A percentile compares a stretch with the other conserved stretches of the same genome.
phyloP scores from a whole-genome alignment of 176 grass and related monocot species.

The Zizania latifolia region DNA sequence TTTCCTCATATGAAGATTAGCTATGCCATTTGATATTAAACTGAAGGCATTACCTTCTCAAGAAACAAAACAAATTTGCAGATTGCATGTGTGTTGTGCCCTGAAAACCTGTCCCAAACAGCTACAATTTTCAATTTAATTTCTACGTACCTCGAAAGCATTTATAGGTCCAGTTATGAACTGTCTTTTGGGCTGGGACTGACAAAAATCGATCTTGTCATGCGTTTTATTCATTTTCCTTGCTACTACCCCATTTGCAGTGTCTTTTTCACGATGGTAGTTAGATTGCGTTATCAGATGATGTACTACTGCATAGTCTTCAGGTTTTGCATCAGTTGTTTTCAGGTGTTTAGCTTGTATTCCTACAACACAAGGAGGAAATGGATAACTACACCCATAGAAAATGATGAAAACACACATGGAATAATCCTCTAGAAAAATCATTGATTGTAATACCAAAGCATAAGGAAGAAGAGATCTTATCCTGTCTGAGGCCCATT shows the following conservation, averaged over 20 bases:
- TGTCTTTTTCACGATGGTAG: constrained; percentile 18
- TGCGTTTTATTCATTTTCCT: neutral
- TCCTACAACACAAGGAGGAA: neutral
- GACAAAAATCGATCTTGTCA: neutral
- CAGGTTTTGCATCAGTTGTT: neutral
- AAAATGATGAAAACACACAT: neutral
- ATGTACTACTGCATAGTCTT: neutral
- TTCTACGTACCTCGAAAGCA: too few relatives aligned
- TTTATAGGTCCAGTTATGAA: neutral
- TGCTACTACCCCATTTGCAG: constrained; percentile 10
- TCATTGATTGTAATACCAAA: neutral
- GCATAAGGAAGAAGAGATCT: neutral
- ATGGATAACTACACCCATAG: neutral
- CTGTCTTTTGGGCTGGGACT: neutral
- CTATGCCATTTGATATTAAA: neutral
- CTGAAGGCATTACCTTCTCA: neutral
- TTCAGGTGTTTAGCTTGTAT: neutral
- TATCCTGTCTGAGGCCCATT: too few relatives aligned
- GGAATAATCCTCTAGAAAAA: neutral
- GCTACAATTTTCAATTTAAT: too few relatives aligned
- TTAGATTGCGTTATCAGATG: constrained; percentile 28
- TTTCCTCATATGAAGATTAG: neutral
- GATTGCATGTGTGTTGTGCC: neutral
- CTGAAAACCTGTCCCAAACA: too few relatives aligned
- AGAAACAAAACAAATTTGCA: neutral